phyloP scores from a whole-genome alignment of 495 filamentous ascomycete genomes.

The Bathelium albidoporum region DNA sequence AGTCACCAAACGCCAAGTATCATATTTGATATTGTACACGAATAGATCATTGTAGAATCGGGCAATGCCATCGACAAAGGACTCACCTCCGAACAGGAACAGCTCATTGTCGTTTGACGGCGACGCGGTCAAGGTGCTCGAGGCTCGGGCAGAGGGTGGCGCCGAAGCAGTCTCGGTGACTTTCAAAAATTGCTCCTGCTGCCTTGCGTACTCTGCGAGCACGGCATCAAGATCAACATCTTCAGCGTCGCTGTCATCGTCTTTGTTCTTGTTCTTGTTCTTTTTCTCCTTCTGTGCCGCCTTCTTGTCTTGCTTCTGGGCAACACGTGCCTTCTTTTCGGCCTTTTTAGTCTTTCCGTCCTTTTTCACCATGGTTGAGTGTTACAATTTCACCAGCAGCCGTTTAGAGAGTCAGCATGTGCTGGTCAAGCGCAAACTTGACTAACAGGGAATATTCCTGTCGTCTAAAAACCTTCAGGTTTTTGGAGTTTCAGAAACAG shows the following conservation, averaged over 20 bases:
- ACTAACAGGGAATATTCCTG: too few relatives aligned
- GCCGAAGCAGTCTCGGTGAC: conserved; percentile 71
- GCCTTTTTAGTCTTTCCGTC: conserved; percentile 51
- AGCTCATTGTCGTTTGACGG: conserved; percentile 80
- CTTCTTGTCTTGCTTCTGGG: conserved; percentile 56
- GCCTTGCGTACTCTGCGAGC: conserved; percentile 71
- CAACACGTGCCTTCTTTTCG: conserved; percentile 51
- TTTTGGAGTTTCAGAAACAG: too few relatives aligned
- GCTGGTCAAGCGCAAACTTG: not conserved
- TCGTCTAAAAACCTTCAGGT: too few relatives aligned
- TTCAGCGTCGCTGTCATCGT: conserved; percentile 67
- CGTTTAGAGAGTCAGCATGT: not conserved
- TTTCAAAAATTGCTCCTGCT: conserved; percentile 86
- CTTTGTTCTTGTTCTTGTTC: conserved; percentile 41
- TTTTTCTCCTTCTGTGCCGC: conserved; percentile 56
- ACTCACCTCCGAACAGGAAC: conserved; percentile 81
- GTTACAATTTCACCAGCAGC: not conserved
- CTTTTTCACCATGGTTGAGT: conserved; percentile 29
- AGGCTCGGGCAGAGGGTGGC: conserved; percentile 68
- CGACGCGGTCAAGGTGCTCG: conserved; percentile 69
- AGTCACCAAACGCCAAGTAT: conserved; percentile 81
- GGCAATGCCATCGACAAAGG: conserved; percentile 53
- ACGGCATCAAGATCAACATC: conserved; percentile 95
- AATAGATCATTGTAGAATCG: conserved; percentile 66
- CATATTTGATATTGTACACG: conserved; percentile 75